A percentile compares a stretch with the other conserved stretches of the same genome.
phyloP scores from a whole-genome alignment of 176 grass and related monocot species.

The Areca catechu region DNA sequence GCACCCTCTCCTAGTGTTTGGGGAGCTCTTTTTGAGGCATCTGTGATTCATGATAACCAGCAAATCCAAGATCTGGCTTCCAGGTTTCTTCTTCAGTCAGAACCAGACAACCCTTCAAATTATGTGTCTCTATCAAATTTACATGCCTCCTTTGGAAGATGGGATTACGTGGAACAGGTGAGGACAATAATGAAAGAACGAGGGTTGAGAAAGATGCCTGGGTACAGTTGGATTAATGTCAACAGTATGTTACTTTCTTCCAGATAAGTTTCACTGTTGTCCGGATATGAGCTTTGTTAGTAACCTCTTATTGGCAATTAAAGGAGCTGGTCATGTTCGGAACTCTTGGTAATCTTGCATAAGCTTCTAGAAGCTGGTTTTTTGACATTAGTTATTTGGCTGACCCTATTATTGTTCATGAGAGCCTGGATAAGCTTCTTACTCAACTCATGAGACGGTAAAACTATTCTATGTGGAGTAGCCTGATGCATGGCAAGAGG shows the following conservation, averaged over 20 bases:
- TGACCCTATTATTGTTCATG: no score
- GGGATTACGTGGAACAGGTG: slow-evolving; percentile 51
- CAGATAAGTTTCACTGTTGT: no score
- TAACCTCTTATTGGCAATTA: no score
- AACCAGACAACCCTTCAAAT: slow-evolving; percentile 36
- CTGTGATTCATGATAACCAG: slow-evolving; percentile 36
- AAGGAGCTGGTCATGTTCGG: no score
- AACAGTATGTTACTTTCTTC: background rate
- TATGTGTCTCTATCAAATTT: slow-evolving; percentile 55
- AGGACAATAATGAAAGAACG: slow-evolving; percentile 44
- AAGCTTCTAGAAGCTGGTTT: no score
- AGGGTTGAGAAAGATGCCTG: slow-evolving; percentile 35
- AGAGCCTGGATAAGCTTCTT: no score
- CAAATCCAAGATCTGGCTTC: slow-evolving; percentile 46
- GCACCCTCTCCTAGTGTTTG: slow-evolving; percentile 41
- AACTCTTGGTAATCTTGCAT: no score
- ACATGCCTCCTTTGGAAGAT: slow-evolving; percentile 47
- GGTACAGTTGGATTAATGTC: slow-evolving; percentile 37
- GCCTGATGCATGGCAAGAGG: no score
- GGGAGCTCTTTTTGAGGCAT: slow-evolving; percentile 63
- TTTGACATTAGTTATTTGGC: no score
- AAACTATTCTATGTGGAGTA: no score
- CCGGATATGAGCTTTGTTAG: no score
- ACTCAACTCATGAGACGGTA: no score
- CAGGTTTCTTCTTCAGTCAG: slow-evolving; percentile 38